Evolutionary conservation across 129 eudicot species (phyloP).

Genomic region (Flaveria brownii): DNA sequence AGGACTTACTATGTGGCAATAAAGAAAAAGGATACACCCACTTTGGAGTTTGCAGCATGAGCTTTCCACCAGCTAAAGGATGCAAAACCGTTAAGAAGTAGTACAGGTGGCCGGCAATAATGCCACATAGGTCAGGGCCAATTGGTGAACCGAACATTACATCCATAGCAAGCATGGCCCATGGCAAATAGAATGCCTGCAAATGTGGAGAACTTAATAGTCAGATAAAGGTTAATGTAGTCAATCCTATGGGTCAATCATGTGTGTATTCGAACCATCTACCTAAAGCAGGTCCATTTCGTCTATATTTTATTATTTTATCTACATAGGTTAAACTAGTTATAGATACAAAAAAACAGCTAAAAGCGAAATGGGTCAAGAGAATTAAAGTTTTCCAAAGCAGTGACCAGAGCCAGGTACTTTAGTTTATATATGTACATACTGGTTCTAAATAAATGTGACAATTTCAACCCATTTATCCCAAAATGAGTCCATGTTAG

Average conservation of each 20-base stretch:
- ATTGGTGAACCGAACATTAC: constrained; percentile 85
- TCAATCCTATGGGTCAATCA: not conserved
- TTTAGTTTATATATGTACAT: no score
- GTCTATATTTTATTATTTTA: no score
- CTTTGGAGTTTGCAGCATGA: constrained; percentile 63
- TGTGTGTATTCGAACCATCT: not conserved
- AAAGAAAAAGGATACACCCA: constrained; percentile 80
- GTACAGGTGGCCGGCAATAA: constrained; percentile 76
- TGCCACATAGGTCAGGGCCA: constrained; percentile 74
- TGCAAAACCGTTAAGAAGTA: constrained; percentile 88
- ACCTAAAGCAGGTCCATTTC: not conserved
- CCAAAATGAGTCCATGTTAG: no score
- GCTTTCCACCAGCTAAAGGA: constrained; percentile 81
- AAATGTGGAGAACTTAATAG: not conserved
- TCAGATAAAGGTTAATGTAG: not conserved
- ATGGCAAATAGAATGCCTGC: constrained; percentile 90
- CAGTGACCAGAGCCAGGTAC: no score
- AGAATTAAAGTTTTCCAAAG: no score
- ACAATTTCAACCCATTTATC: no score
- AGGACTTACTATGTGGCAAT: not conserved
- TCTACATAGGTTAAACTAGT: no score
- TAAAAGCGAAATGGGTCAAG: no score
- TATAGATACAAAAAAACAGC: no score
- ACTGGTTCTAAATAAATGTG: no score
- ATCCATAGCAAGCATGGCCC: constrained; percentile 92